Percentiles rank a stretch among this genome's conserved stretches.
These are phyloP conservation scores for Linum trigynum DNA, from an alignment of 345 rosid species.

Conservation along the genomic window DNA sequence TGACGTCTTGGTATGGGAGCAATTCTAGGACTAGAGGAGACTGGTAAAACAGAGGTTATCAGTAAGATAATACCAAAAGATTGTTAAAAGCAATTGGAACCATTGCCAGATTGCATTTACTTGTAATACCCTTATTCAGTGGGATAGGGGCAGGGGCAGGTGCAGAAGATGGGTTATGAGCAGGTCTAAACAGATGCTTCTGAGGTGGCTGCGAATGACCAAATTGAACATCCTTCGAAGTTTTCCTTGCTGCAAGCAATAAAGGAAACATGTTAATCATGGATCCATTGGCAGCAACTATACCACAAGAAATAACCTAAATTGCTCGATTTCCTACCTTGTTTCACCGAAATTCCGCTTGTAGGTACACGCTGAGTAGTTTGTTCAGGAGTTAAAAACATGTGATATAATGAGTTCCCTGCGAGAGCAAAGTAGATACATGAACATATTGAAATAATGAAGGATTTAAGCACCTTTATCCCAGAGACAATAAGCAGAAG, in stretches of 20 bases:
- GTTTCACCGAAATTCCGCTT: background rate
- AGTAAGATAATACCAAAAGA: conserved; percentile 13
- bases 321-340: background rate
- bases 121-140: conserved; percentile 32
- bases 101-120: background rate
- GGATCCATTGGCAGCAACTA: background rate
- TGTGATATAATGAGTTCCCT: background rate
- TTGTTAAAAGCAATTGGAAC: background rate
- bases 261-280: background rate
- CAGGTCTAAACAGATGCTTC: conserved; percentile 24
- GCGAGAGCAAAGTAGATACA: background rate
- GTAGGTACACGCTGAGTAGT: background rate
- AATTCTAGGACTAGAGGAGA: conserved; percentile 30
- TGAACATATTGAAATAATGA: background rate
- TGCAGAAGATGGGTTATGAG: conserved; percentile 23
- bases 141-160: conserved; percentile 51
- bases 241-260: conserved; percentile 40
- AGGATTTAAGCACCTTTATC: background rate
- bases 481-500: background rate
- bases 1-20: conserved; percentile 33
- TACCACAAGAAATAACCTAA: too few species aligned
- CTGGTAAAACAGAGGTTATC: conserved; percentile 26
- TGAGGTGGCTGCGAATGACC: conserved; percentile 26
- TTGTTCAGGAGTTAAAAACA: background rate
- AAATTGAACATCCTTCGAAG: conserved; percentile 34